phyloP scores from a whole-genome alignment of 371 early-diverging fungal species.

The Syncephalastrum racemosum region DNA sequence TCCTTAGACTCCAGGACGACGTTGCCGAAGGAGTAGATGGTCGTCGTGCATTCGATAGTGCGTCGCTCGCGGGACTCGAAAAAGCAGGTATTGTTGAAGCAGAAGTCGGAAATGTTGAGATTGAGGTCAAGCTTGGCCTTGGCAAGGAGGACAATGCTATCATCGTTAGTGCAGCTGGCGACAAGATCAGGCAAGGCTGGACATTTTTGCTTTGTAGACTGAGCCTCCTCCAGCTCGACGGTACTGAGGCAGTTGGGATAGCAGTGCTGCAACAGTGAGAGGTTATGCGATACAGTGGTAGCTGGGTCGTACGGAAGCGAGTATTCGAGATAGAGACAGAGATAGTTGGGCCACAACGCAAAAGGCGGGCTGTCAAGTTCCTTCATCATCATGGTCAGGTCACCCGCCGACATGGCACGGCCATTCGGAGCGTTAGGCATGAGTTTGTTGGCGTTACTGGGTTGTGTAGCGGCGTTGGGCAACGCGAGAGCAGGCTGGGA shows the following conservation, averaged over 20 bases:
- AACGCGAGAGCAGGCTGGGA: conserved; percentile 8
- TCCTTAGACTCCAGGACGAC: conserved; percentile 61
- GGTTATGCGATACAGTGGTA: conserved; percentile 31
- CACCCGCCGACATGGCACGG: conserved; percentile 5
- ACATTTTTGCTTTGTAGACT: conserved; percentile 29
- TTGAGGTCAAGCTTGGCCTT: conserved; percentile 48
- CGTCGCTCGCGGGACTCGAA: conserved; percentile 53
- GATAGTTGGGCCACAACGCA: conserved; percentile 45
- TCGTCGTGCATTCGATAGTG: conserved; percentile 59
- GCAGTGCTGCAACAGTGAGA: conserved; percentile 45
- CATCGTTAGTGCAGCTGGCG: background rate
- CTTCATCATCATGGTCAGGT: conserved; percentile 6
- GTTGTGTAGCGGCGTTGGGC: conserved; percentile 1
- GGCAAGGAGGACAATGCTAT: conserved; percentile 19
- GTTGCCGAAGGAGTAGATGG: conserved; percentile 65
- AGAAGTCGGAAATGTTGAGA: conserved; percentile 40
- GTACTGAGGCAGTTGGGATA: conserved; percentile 27
- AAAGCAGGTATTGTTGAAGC: conserved; percentile 48
- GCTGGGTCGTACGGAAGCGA: conserved; percentile 36
- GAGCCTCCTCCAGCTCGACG: conserved; percentile 13
- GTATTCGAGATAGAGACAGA: conserved; percentile 49
- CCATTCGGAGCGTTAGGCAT: background rate
- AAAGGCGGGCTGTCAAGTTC: conserved; percentile 6
- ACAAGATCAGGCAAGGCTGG: conserved; percentile 29
- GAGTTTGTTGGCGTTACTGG: conserved; percentile 4